Base-by-base conservation (phyloP, 495 filamentous ascomycete genomes). In the Astrocystis sublimbata region DNA sequence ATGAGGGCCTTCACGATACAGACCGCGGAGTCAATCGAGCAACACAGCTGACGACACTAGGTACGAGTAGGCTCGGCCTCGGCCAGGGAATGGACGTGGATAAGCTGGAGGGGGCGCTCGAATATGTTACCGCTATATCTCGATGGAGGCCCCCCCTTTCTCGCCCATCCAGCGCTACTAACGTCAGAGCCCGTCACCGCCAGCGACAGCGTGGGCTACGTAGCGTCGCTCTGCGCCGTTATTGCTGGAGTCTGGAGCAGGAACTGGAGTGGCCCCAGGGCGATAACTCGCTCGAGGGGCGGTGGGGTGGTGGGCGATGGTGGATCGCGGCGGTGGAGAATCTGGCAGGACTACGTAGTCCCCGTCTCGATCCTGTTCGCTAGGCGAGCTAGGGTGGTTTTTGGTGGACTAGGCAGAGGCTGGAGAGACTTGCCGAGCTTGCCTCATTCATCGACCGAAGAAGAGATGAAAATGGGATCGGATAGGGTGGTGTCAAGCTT, bases 111-210 rank as follows among this genome's bases (percentile, higher is more conserved):
- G 31, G n/a, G n/a, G n/a, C n/a, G 15, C 43, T 33, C 35, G 6
- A 30, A 33, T 40, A 50, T n/a, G 33, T 47, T 26, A 41, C 58
- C 49, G 35, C 53, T 57, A 41, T 21, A n/a, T 45, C 45, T 57
- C 54, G 24, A 56, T 56, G 52, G 36, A 41, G n/a, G 35, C 23
- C 35, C 52, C 31, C 54, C 38, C n/a, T 45, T 57, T 45, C 54
- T 17, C 26, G 13, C n/a, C 13, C 10, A 21, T 15, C 6, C 49
- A 52, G 36, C 23, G 24, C 52, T 23, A 56, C 52, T 56, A 56
- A 54, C 21, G 33, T 54, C 30, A 40, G 31, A 35, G 35, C 49
- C 33, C 19, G 30, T 30, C 30, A 33, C 49, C 49, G 28, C 17
- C 30, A 17, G 49, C n/a, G 23, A 17, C 49, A 52, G 49, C 49